Base-by-base conservation (phyloP, 2,329 filamentous ascomycete genomes). In the Aureobasidium sp. region DNA sequence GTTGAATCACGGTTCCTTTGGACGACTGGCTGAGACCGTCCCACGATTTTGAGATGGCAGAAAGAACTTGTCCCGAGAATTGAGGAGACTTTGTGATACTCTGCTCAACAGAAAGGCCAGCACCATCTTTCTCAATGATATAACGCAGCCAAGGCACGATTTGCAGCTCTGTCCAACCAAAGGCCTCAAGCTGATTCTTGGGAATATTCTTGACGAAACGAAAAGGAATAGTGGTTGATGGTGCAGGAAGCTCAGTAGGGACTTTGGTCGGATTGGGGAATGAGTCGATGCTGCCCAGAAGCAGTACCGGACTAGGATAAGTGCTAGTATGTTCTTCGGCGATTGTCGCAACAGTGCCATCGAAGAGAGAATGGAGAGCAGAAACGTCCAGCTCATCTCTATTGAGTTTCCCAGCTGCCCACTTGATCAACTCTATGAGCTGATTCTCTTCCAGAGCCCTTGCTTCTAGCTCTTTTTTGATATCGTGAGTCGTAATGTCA, bases 1-100 rank as follows among this genome's bases (percentile, higher is more conserved):
- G 70, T 14, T 79, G 73, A 6, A 80, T 71, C 3, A 95, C 75
- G 0, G 79, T 80, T 16, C 78, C 74, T 66, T 85, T 93, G 2
- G 84, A 83, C 2, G 73, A 73, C 39, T 74, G 74, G 57, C 81
- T 85, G 14, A 94, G 70, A n/a, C 79, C 79, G 44, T 97, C 91
- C 89, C 90, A 98, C 59, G 86, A 84, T 65, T 91, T 96, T 1
- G 91, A 95, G 17, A 96, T 64, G 1, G 95, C 79, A 1, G 81
- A 80, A 27, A 98, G 76, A 8, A 95, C 79, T 58, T 88, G 84
- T 0, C 81, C 76, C 6, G 91, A 83, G 64, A 97, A 94, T 16
- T 81, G 78, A 19, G 87, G 70, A 0, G 83, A 86, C 51, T 77
- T 79, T 0, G 84, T 87, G 6, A 97, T 72, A 65, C 86, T 84